Percentiles rank a stretch among this genome's conserved stretches.
These are phyloP conservation scores for Arctium lappa DNA, from an alignment of 129 eudicot species.

Conservation along the genomic window DNA sequence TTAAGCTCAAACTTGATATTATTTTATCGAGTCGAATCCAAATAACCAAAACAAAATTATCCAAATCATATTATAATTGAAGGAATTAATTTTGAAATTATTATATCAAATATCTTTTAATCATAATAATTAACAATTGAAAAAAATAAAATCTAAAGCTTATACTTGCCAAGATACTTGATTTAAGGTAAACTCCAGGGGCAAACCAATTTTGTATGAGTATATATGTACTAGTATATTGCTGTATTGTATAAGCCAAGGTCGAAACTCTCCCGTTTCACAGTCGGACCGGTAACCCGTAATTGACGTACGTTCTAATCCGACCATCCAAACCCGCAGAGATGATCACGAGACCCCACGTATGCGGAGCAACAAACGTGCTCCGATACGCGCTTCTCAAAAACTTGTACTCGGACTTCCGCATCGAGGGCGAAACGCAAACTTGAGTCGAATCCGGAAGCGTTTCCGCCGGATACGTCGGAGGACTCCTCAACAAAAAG, in stretches of 20 bases:
- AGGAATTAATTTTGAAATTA: not conserved
- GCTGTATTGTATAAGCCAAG: not conserved
- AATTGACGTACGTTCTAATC: conserved; percentile 68
- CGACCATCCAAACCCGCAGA: conserved; percentile 67
- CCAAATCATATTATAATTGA: no score
- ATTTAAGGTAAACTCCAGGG: not conserved
- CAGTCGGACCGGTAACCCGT: conserved; percentile 58
- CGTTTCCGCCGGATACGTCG: conserved; percentile 76
- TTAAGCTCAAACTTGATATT: no score
- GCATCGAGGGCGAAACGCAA: conserved; percentile 25
- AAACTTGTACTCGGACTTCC: conserved; percentile 20
- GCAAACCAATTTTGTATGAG: not conserved
- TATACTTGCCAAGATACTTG: not conserved
- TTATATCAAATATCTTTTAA: not conserved
- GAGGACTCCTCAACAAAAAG: conserved; percentile 38
- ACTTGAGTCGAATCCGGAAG: conserved; percentile 43
- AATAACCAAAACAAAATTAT: no score
- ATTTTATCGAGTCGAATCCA: no score
- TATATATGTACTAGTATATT: not conserved
- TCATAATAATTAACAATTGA: not conserved
- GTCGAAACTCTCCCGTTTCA: conserved; percentile 16
- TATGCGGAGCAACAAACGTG: conserved; percentile 29
- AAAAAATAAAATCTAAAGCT: not conserved
- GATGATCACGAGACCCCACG: conserved; percentile 83
- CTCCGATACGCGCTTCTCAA: conserved; percentile 12